Evolutionary conservation across 1,284 basidiomycete genomes (phyloP).

Genomic region (Dichomitus squalens): DNA sequence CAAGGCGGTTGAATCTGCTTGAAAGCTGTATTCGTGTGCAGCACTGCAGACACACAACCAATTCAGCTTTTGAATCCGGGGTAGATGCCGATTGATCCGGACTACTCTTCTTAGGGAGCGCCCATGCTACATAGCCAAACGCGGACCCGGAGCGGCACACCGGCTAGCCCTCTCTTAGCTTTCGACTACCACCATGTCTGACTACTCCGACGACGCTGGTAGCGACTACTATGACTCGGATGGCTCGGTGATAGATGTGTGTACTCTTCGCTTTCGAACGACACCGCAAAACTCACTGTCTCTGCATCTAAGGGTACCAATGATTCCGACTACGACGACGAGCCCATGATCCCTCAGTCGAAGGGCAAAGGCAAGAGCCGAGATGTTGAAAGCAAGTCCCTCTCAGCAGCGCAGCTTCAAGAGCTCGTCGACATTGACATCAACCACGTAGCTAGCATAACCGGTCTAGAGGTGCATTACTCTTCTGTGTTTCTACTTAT

Average conservation of each 20-base stretch:
- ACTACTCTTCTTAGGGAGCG: no score
- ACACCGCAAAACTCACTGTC: conserved; percentile 1
- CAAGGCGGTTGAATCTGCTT: no score
- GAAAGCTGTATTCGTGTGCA: no score
- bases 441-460: conserved; percentile 47
- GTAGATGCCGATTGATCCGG: no score
- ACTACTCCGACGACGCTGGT: conserved; percentile 33
- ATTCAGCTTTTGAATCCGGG: no score
- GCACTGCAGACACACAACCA: no score
- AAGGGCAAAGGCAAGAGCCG: conserved; percentile 34
- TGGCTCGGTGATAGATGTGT: conserved; percentile 29
- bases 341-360: conserved; percentile 19
- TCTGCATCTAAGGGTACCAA: conserved; percentile 26
- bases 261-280: conserved; percentile 1
- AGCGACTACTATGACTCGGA: conserved; percentile 34
- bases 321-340: conserved; percentile 33
- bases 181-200: conserved; percentile 31
- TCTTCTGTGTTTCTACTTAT: conserved; percentile 15
- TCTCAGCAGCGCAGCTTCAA: conserved; percentile 43
- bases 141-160: no score
- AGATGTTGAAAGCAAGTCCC: conserved; percentile 36
- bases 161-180: conserved; percentile 6
- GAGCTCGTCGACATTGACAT: conserved; percentile 49
- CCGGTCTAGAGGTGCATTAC: conserved; percentile 49
- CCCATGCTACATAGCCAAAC: no score